phyloP scores from a whole-genome alignment of 2,329 filamentous ascomycete species.

The Trichoderma arundinaceum region DNA sequence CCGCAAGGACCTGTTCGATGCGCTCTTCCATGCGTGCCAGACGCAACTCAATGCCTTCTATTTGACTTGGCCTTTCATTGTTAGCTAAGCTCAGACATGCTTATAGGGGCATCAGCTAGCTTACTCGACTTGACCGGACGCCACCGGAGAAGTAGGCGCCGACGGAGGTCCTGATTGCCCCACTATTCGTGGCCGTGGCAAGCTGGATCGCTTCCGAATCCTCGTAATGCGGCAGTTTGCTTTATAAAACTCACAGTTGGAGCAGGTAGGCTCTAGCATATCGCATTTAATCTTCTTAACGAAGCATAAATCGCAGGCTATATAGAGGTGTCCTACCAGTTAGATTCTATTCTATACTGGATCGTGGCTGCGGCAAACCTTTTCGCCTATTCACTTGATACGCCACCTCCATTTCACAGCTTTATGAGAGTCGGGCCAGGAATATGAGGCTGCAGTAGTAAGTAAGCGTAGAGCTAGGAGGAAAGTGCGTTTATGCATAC shows the following conservation, averaged over 20 bases:
- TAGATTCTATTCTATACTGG: neutral
- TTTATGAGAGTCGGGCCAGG: no score
- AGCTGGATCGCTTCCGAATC: neutral
- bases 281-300: conserved; percentile 5
- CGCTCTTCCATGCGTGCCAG: neutral
- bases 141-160: neutral
- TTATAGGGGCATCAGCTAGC: neutral
- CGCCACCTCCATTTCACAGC: no score
- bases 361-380: neutral
- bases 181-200: neutral
- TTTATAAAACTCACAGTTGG: neutral
- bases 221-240: neutral
- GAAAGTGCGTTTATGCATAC: no score
- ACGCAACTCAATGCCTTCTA: neutral
- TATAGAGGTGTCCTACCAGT: neutral
- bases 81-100: neutral
- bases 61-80: neutral
- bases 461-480: no score
- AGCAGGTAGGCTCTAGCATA: neutral
- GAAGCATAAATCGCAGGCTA: conserved; percentile 3
- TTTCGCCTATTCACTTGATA: neutral
- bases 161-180: neutral
- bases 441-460: no score
- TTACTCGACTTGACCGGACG: neutral
- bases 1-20: neutral